Percentiles rank a stretch among this genome's conserved stretches.
These are phyloP conservation scores for Oenanthe javanica DNA, from an alignment of 140 eudicot genomes.

Conservation along the genomic window DNA sequence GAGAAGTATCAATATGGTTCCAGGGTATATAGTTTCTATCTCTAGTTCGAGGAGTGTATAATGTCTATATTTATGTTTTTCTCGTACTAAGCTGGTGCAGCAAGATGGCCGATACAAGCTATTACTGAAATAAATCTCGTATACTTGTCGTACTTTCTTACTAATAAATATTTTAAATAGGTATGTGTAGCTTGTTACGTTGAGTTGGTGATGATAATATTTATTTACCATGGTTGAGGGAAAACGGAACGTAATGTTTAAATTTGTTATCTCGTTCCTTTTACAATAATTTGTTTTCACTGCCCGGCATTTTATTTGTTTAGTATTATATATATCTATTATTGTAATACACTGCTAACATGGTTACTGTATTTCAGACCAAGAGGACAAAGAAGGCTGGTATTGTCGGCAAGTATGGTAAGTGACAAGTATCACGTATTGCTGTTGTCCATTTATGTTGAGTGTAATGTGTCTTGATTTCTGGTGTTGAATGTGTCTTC, in stretches of 20 bases:
- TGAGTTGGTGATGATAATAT: background rate
- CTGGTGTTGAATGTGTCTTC: background rate
- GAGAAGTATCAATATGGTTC: too few relatives aligned
- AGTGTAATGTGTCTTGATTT: background rate
- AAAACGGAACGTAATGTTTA: background rate
- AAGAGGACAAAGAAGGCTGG: slow-evolving; percentile 96
- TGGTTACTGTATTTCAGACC: slow-evolving; percentile 27
- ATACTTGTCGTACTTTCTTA: background rate
- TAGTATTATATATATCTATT: background rate
- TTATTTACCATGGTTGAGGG: background rate
- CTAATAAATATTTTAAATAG: background rate
- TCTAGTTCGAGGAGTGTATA: background rate
- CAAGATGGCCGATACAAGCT: background rate
- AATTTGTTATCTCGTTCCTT: background rate
- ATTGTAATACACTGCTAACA: background rate
- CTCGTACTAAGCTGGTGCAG: background rate
- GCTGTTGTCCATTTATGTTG: background rate
- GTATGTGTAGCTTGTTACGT: background rate
- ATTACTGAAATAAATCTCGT: background rate
- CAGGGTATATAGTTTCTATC: background rate
- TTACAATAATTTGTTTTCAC: background rate
- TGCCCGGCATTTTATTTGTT: background rate
- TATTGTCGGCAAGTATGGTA: slow-evolving; percentile 82
- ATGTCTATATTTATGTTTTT: too few relatives aligned
- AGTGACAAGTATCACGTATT: background rate